These are phyloP conservation scores for Melaleuca alternifolia DNA, from an alignment of 345 rosid genomes.

Conservation along the genomic window DNA sequence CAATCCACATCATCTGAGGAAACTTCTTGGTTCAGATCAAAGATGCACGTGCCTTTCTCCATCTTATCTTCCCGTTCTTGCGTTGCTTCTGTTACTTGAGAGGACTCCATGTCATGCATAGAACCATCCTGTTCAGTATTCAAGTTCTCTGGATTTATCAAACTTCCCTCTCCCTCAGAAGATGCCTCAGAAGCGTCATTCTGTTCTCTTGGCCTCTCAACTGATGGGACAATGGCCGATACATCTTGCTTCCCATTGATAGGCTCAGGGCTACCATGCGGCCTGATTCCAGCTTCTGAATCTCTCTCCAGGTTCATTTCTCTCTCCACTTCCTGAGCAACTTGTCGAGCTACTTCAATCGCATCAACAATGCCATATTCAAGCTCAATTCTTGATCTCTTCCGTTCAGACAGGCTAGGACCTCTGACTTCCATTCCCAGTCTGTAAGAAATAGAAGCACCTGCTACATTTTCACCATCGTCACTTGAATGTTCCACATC, in stretches of 20 bases:
- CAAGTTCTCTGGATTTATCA: constrained; percentile 12
- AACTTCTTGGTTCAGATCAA: constrained; percentile 84
- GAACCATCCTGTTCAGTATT: constrained; percentile 26
- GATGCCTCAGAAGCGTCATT: constrained; percentile 27
- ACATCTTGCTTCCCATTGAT: constrained; percentile 17
- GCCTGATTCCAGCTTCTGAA: constrained; percentile 29
- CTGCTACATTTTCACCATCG: constrained; percentile 25
- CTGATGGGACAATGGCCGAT: constrained; percentile 12
- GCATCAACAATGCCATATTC: constrained; percentile 90
- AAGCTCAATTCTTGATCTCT: constrained; percentile 38
- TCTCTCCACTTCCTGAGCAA: constrained; percentile 89
- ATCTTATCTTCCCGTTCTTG: constrained; percentile 37
- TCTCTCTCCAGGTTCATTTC: constrained; percentile 58
- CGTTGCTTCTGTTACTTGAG: constrained; percentile 41
- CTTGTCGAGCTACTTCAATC: constrained; percentile 79
- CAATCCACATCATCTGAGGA: constrained; percentile 65
- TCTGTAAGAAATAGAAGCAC: constrained; percentile 25
- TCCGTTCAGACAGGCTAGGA: constrained; percentile 28
- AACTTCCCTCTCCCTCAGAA: constrained; percentile 16
- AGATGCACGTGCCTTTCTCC: constrained; percentile 50
- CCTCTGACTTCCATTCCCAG: constrained; percentile 15
- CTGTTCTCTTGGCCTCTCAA: constrained; percentile 31
- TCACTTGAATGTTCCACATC: constrained; percentile 24
- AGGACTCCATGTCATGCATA: constrained; percentile 40
- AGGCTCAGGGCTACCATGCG: constrained; percentile 40